Evolutionary conservation across 495 filamentous ascomycete species (phyloP).

Genomic region (Aspergillus leporis): DNA sequence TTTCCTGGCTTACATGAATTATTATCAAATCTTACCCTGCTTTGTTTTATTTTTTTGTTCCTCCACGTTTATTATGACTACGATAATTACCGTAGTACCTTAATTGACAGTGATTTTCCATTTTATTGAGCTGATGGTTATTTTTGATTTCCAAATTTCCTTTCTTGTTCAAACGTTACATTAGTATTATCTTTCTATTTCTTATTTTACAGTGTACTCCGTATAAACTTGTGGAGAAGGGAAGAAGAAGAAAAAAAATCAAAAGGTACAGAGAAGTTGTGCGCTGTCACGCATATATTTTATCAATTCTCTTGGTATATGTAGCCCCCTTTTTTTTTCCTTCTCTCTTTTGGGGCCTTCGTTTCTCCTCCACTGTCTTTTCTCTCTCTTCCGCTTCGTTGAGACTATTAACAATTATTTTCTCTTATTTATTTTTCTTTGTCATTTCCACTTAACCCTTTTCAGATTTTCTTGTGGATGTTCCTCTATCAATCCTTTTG

Average conservation of each 20-base stretch:
- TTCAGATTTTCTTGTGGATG: constrained; percentile 1
- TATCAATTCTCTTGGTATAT: background rate
- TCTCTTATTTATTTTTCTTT: constrained; percentile 9
- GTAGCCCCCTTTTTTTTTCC: background rate
- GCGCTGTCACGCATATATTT: background rate
- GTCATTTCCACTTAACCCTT: constrained; percentile 8
- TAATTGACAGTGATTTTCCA: background rate
- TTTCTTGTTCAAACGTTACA: background rate
- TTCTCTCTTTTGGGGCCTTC: background rate
- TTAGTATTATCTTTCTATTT: background rate
- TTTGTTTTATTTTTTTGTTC: background rate
- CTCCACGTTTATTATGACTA: background rate
- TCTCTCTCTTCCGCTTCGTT: constrained; percentile 7
- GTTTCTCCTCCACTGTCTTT: constrained; percentile 3
- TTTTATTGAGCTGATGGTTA: background rate
- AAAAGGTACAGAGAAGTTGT: background rate
- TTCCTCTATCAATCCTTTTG: background rate
- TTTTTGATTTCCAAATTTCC: background rate
- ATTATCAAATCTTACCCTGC: background rate
- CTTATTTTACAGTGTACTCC: background rate
- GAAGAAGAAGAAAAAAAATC: background rate
- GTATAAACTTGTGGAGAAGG: background rate
- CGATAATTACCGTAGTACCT: no score
- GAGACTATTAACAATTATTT: constrained; percentile 10
- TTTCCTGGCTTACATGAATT: background rate